Evolutionary conservation across 768 basidiomycete genomes (phyloP).

Genomic region (Termitomyces sp.): DNA sequence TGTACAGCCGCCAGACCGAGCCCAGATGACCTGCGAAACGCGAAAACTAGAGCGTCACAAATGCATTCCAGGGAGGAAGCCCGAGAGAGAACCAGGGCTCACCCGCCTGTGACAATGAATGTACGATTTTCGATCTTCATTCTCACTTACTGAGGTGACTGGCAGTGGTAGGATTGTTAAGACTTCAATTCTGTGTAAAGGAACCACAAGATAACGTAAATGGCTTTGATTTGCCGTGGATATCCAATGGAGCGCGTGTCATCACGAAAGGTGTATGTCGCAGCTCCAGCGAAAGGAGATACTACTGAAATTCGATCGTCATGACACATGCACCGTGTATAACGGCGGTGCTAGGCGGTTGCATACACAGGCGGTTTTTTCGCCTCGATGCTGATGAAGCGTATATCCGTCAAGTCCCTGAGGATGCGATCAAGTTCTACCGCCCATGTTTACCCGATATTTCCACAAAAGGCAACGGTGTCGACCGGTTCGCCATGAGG

Average conservation of each 20-base stretch:
- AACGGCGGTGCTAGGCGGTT: neutral
- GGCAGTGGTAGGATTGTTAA: neutral
- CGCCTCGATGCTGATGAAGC: neutral
- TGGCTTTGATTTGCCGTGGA: too few relatives aligned
- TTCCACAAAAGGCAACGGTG: neutral
- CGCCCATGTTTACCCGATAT: neutral
- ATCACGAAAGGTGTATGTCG: neutral
- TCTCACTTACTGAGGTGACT: neutral
- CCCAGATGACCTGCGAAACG: slow-evolving; percentile 42
- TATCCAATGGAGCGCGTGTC: neutral
- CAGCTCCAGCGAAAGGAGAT: neutral
- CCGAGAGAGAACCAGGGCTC: neutral
- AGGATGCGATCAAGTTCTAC: neutral
- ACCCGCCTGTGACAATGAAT: slow-evolving; percentile 1
- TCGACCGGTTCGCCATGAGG: neutral
- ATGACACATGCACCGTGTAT: neutral
- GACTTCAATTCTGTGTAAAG: neutral
- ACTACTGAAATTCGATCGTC: neutral
- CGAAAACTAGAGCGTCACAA: neutral
- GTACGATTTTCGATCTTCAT: slow-evolving; percentile 1
- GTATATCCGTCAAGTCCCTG: neutral
- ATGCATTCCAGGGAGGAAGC: neutral
- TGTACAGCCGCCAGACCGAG: slow-evolving; percentile 50
- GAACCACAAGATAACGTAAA: neutral
- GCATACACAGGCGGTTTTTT: neutral